Evolutionary conservation across 768 basidiomycete genomes (phyloP), one percentile per base, ranked within the genome.

Genomic region (Cantharellus cinnabarinus): DNA sequence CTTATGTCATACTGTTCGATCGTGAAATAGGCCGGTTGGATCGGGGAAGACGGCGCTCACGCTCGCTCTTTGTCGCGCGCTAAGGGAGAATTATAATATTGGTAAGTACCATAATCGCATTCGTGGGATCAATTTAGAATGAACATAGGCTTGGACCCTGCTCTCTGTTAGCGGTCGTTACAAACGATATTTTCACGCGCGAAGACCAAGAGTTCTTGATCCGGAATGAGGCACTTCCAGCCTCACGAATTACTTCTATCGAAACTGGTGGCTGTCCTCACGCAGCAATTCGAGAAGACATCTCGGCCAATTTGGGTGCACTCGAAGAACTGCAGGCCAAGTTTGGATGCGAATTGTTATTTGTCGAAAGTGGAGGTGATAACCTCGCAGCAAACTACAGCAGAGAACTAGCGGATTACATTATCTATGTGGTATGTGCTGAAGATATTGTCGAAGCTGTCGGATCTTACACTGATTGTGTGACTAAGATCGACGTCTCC

Each of bases 221-320:
- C 67, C 82, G 79, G 66, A 89, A 97, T 71, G 78, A 83, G 60
- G 94, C 94, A 0, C 79, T 99, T 3, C 84, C 88, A 0, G 69
- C 81, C 2, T 76, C 77, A 35, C 87, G 89, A 40, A 98, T 99
- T 65, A 79, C 88, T 20, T 93, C 94, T 1, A 97, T 99, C 62
- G 95, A 99, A 72, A 99, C 94, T 0, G 93, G 90, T 15, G 94
- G 95, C 1, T 99, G 94, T 69, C 94, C 94, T 2, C 94, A 99
- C 69, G 94, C 94, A 1, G 94, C 94, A 3, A 99, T 99, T 64
- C 80, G 94, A 61, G 94, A 99, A 70, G 94, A 99, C 67, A 95
- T 99, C 67, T 89, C 85, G 52, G 94, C 94, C 53, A 99, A 99
- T 69, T 80, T 97, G 77, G 88, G 89, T 55, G 94, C 94, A 3